Evolutionary conservation across 805 yeast genomes (phyloP), one percentile per base, ranked within the genome.

Genomic region (Wickerhamiella brachini): DNA sequence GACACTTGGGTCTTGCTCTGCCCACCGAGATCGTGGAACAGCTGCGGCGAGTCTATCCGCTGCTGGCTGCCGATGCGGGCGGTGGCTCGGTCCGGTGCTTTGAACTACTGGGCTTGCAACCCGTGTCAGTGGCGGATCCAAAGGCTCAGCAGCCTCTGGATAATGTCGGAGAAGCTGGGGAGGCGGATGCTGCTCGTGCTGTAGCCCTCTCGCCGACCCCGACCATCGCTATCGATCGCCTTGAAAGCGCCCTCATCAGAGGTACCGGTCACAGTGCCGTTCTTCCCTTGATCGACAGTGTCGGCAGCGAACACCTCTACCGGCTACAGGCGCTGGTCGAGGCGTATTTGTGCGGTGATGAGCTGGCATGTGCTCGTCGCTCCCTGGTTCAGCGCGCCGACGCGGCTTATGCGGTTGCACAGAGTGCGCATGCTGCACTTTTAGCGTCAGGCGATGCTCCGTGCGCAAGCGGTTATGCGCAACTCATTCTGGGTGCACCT

Each of bases 401-500:
- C 15, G 45, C 53, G 5, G 62, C 63, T 42, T 55, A 45, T 24
- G 49, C 51, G 3, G 41, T 56, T 18, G 67, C 68, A 1, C 54
- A 52, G 26, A 45, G 34, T 4, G 68, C 67, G 12, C 59, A 63
- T 49, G 50, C 47, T 21, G 54, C 53, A 44, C 51, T 68, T 41
- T 37, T 53, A 10, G 59, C 54, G 12, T 57, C 65, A 50, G 64
- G 65, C 7, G 51, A 62, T 2, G 52, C 53, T 17, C 71, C 71
- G 5, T 62, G 65, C 52, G 67, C 68, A 21, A 54, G 61, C 31
- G 68, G 67, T 3, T 67, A 68, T 49, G 71, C 67, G 2, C 59
- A 62, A 37, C 53, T 65, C 24, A 59, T 68, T 29, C 46, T 51
- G 10, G 46, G 20, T 2, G 10, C 46, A 2, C 42, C 41, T 5